Conservation (phyloP, 164 flowering plant species). For the Vitis cinerea region DNA sequence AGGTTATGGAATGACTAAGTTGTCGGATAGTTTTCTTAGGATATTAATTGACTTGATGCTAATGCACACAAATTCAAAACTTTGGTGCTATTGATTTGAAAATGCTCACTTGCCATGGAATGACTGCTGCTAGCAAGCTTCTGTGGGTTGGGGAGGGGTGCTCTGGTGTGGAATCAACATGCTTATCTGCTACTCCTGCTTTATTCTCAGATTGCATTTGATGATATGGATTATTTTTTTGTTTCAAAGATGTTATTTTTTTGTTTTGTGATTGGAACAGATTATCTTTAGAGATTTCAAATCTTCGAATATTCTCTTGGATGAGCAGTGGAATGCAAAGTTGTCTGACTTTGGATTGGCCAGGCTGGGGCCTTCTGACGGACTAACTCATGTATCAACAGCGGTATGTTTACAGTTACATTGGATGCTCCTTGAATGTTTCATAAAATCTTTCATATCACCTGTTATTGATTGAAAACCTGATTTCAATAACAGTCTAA, state of each 20-base stretch:
- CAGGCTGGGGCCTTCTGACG: conserved; percentile 57
- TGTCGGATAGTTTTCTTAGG: too few relatives aligned
- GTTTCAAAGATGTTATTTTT: neutral
- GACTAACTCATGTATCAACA: conserved; percentile 57
- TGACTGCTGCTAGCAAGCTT: too few relatives aligned
- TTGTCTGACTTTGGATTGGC: conserved; percentile 69
- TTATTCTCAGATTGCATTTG: neutral
- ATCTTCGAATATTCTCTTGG: conserved; percentile 62
- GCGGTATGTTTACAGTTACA: conserved; percentile 35
- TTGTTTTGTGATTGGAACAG: conserved; percentile 20
- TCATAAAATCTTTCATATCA: too few relatives aligned
- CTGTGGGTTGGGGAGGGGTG: too few relatives aligned
- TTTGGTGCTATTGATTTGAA: too few relatives aligned
- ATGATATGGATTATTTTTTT: neutral
- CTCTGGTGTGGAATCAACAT: too few relatives aligned
- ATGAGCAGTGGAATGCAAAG: conserved; percentile 64
- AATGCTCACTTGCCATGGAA: too few relatives aligned
- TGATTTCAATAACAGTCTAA: neutral
- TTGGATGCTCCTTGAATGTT: neutral
- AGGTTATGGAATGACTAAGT: too few relatives aligned
- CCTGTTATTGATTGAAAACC: neutral
- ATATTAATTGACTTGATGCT: too few relatives aligned
- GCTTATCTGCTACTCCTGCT: too few relatives aligned
- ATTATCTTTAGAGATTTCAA: conserved; percentile 66
- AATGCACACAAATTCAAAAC: too few relatives aligned